Base-by-base conservation (phyloP, 352 stramenopile species). In the Globisporangium cederbergense region DNA sequence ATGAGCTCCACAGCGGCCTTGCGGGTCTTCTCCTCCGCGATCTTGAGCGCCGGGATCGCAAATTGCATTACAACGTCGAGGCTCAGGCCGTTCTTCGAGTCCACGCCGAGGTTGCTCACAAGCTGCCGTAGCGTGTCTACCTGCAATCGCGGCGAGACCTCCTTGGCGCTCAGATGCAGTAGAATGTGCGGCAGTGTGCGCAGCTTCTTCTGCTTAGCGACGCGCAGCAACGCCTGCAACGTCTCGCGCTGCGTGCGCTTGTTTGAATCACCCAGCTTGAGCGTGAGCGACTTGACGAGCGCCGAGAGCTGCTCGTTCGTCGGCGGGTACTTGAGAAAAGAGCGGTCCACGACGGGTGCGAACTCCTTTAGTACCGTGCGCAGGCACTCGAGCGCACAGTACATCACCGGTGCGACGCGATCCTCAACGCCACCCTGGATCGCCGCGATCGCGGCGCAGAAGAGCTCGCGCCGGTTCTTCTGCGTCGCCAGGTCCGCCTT, bases 341-440 rank as follows among this genome's bases (percentile, higher is more conserved):
- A 67, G 1, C 72, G 72, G 18, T 90, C 78, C 8, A 88, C 28
- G 3, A 81, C 73, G 2, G 77, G 76, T 6, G 77, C 56, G 61
- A 89, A 91, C 58, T 81, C 79, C 34, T 89, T 88, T 6, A 93
- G 68, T n/a, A 93, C 65, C 16, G 73, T 58, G 42, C 74, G 72
- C 14, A 94, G 69, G 47, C 81, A 91, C 36, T 94, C 81, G n/a
- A 94, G 72, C 14, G 83, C 75, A 47, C 86, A 94, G 72, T 88
- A 94, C 81, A 94, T 90, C 55, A 94, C 86, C 6, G 86, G 83
- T 2, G 80, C 80, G 0, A 94, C 83, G 22, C 81, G 81, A 64
- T 93, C 86, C 9, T 91, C 83, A 1, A 91, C 81, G 7, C 86
- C 86, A 50, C 80, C 84, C 28, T 91, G 81, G 32, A 91, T 71